Evolutionary conservation across 352 stramenopile species (phyloP), one percentile per base, ranked within the genome.

Genomic region (Thalassiosira delicatula): DNA sequence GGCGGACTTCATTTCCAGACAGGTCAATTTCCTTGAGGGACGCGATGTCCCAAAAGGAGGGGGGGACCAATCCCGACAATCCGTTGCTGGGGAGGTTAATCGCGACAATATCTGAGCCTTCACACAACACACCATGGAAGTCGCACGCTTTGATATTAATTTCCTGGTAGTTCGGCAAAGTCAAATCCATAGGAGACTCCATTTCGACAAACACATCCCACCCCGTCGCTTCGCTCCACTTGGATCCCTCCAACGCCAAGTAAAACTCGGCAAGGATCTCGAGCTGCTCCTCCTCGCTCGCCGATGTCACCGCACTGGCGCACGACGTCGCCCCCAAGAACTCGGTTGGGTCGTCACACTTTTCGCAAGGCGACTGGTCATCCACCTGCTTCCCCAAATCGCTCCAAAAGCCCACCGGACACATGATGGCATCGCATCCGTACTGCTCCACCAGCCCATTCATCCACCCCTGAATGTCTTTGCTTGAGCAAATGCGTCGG

Each of bases 391-490:
- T 59, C 30, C 91, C 91, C 0, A 46, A 68, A n/a, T 69, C 33
- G 57, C 70, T 89, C 51, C 83, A 94, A 65, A 61, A 80, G 12
- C 81, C 85, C 0, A 80, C 57, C 1, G 85, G 85, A 77, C 91
- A 95, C 14, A 95, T 67, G 74, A 95, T 92, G 12, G 86, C 86
- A 70, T 91, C 70, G 62, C 91, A 95, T 33, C 87, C 84, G 66
- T 82, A 93, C 9, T 59, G 33, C 65, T 89, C 89, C 14, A 93
- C 88, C 40, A 81, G 54, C 33, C 91, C 89, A 73, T 87, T 83
- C 88, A 92, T 92, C 91, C 91, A 93, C 29, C 25, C 67, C 33
- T 75, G 23, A 35, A 87, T 82, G 12, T 68, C 69, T 0, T 72
- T 74, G 8, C 65, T 14, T 14, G 87, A 70, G 51, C 91, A 94